phyloP scores from a whole-genome alignment of 1,139 yeast genomes.

The Blastobotrys proliferans region DNA sequence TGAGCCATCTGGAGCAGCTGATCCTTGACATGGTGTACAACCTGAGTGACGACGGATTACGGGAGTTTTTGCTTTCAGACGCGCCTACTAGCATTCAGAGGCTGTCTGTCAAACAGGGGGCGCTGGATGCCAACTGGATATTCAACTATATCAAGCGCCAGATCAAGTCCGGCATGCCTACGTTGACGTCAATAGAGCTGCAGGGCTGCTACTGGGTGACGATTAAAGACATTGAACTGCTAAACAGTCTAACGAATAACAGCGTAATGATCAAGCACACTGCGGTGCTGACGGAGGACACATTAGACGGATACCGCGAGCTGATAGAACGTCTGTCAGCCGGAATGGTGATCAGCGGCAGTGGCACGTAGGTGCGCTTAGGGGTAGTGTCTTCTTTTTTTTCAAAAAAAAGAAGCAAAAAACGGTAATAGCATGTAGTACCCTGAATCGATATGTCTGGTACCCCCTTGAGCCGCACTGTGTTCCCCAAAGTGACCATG shows the following conservation, averaged over 20 bases:
- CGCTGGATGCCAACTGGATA: slow-evolving; percentile 19
- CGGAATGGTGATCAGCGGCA: slow-evolving; percentile 8
- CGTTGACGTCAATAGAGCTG: slow-evolving; percentile 14
- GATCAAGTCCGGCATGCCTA: background rate
- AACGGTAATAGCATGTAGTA: background rate
- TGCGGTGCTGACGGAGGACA: slow-evolving; percentile 23
- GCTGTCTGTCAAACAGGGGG: slow-evolving; percentile 14
- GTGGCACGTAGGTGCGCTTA: too few relatives aligned
- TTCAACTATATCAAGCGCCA: slow-evolving; percentile 16
- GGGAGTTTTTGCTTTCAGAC: slow-evolving; percentile 11
- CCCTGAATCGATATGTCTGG: too few relatives aligned
- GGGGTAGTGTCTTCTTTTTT: too few relatives aligned
- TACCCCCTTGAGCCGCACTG: too few relatives aligned
- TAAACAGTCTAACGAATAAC: slow-evolving; percentile 12
- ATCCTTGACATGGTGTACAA: slow-evolving; percentile 16
- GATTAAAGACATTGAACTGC: slow-evolving; percentile 15
- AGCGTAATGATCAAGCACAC: slow-evolving; percentile 18
- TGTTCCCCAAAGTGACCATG: too few relatives aligned
- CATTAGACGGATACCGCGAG: slow-evolving; percentile 21
- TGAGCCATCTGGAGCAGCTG: slow-evolving; percentile 13
- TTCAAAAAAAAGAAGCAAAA: background rate
- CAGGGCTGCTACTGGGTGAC: slow-evolving; percentile 23
- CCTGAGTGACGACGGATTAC: slow-evolving; percentile 14
- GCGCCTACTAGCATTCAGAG: slow-evolving; percentile 14
- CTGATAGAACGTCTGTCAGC: slow-evolving; percentile 17